A percentile compares a stretch with the other conserved stretches of the same genome.
These are phyloP conservation scores for Ceratocystis diversiconidia DNA, from an alignment of 2,329 filamentous ascomycete genomes.

Conservation along the genomic window DNA sequence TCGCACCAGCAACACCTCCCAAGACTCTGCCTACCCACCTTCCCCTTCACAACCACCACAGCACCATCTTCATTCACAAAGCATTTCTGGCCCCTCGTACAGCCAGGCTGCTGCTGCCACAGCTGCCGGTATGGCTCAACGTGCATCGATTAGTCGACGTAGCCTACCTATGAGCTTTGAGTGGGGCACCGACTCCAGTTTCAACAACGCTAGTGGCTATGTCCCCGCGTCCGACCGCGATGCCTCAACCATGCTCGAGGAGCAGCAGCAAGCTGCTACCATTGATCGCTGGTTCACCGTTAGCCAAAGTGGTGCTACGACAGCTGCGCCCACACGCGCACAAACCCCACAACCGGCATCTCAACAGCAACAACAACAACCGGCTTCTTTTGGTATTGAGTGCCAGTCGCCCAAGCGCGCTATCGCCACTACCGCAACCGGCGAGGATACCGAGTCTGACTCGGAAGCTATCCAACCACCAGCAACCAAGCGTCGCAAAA, in stretches of 20 bases:
- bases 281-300: slow-evolving; percentile 43
- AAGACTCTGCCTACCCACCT: not conserved
- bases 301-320: slow-evolving; percentile 44
- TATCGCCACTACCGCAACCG: not conserved
- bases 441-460: slow-evolving; percentile 14
- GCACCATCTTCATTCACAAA: slow-evolving; percentile 1
- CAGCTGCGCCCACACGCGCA: slow-evolving; percentile 22
- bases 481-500: slow-evolving; percentile 12
- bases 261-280: slow-evolving; percentile 33
- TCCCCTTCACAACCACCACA: not conserved
- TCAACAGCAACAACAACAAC: slow-evolving; percentile 22
- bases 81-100: slow-evolving; percentile 1
- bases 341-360: slow-evolving; percentile 37
- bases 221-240: slow-evolving; percentile 42
- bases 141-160: not conserved
- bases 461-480: slow-evolving; percentile 9
- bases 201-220: slow-evolving; percentile 44
- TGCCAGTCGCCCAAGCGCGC: slow-evolving; percentile 12
- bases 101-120: not conserved
- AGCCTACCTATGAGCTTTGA: slow-evolving; percentile 31
- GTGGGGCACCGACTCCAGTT: slow-evolving; percentile 57
- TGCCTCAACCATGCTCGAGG: slow-evolving; percentile 28
- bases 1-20: slow-evolving; percentile 12
- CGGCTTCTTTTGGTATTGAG: not conserved
- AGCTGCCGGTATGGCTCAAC: not conserved